Conservation (phyloP, 208 protist genomes). For the Leptomonas seymouri region DNA sequence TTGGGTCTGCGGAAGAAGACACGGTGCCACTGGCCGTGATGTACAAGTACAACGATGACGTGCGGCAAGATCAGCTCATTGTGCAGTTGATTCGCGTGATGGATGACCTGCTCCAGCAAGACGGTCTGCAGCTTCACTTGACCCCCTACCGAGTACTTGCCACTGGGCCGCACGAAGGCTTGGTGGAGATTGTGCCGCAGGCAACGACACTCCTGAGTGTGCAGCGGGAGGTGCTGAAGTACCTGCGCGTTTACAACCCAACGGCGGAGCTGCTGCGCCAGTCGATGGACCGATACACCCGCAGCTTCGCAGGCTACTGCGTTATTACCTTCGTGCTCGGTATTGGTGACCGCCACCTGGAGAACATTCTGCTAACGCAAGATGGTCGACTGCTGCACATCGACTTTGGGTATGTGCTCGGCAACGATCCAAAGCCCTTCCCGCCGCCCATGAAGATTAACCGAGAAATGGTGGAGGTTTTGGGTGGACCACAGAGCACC, state of each 20-base stretch:
- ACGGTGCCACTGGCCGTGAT: conserved; percentile 61
- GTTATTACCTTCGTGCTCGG: conserved; percentile 98
- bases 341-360: conserved; percentile 96
- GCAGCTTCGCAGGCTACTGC: conserved; percentile 97
- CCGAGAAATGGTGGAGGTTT: conserved; percentile 89
- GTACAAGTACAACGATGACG: conserved; percentile 96
- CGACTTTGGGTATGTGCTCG: conserved; percentile 98
- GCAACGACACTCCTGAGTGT: conserved; percentile 83
- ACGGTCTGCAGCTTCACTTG: conserved; percentile 94
- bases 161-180: conserved; percentile 73
- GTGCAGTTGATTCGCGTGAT: conserved; percentile 93
- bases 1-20: conserved; percentile 12
- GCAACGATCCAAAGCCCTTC: conserved; percentile 97
- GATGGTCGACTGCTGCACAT: conserved; percentile 97
- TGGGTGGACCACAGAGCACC: conserved; percentile 78
- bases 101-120: conserved; percentile 90
- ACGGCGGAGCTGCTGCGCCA: conserved; percentile 55
- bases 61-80: conserved; percentile 98
- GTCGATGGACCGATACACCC: conserved; percentile 95
- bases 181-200: conserved; percentile 87
- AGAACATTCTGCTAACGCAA: conserved; percentile 96
- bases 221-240: conserved; percentile 70
- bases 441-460: conserved; percentile 97
- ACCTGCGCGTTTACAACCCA: conserved; percentile 78
- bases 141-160: conserved; percentile 94